These are phyloP conservation scores for Suhomyces pyralidae DNA, from an alignment of 805 yeast species.

Conservation along the genomic window DNA sequence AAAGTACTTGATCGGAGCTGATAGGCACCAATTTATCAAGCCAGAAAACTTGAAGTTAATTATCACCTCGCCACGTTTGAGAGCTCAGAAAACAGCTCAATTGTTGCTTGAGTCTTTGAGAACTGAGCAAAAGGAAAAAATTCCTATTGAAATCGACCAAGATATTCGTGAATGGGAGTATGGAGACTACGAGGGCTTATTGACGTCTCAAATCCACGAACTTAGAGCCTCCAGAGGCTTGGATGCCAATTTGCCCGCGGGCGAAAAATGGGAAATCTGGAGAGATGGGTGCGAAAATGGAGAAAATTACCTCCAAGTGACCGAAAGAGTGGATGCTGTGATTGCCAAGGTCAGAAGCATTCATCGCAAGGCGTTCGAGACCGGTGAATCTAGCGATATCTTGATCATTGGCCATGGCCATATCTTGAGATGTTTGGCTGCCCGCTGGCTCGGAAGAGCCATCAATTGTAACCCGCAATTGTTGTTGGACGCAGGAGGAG, in stretches of 20 bases:
- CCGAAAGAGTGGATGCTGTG: slow-evolving; percentile 65
- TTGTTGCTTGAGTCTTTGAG: slow-evolving; percentile 54
- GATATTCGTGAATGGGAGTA: slow-evolving; percentile 94
- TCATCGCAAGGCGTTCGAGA: slow-evolving; percentile 53
- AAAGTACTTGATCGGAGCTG: slow-evolving; percentile 56
- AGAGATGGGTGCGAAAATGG: slow-evolving; percentile 92
- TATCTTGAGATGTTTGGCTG: slow-evolving; percentile 82
- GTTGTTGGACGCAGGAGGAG: slow-evolving; percentile 91
- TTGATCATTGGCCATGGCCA: slow-evolving; percentile 92
- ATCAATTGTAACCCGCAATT: slow-evolving; percentile 70
- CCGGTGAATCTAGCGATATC: slow-evolving; percentile 62
- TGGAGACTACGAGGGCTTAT: slow-evolving; percentile 89
- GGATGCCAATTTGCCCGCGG: slow-evolving; percentile 21
- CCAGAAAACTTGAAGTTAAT: slow-evolving; percentile 62
- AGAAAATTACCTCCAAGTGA: slow-evolving; percentile 65
- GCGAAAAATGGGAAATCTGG: slow-evolving; percentile 75
- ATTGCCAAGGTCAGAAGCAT: slow-evolving; percentile 61
- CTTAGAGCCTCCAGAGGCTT: slow-evolving; percentile 61
- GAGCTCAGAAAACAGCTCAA: slow-evolving; percentile 76
- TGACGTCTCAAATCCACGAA: slow-evolving; percentile 62
- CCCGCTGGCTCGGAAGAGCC: slow-evolving; percentile 74
- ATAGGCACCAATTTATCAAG: slow-evolving; percentile 53
- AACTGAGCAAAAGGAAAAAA: slow-evolving; percentile 37
- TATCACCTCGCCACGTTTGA: slow-evolving; percentile 73
- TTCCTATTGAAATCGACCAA: slow-evolving; percentile 50